Evolutionary conservation across 2,329 filamentous ascomycete genomes (phyloP), one percentile per base, ranked within the genome.

Genomic region (Apiospora hydei): DNA sequence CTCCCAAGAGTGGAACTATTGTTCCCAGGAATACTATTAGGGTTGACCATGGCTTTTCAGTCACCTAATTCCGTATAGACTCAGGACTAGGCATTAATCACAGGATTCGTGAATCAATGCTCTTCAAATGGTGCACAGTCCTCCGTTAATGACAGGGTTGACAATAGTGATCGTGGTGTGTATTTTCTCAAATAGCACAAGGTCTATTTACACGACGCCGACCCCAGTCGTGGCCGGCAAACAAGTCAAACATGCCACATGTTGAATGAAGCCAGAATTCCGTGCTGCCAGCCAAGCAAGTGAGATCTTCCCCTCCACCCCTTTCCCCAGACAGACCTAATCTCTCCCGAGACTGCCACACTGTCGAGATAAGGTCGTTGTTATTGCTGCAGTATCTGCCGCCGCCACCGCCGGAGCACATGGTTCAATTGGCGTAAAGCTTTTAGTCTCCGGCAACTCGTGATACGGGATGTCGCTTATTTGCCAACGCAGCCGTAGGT

Each of bases 91-190:
- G n/a, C n/a, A n/a, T n/a, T n/a, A n/a, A n/a, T n/a, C n/a, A n/a
- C n/a, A n/a, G n/a, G n/a, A n/a, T n/a, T n/a, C n/a, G n/a, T n/a
- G n/a, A n/a, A n/a, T n/a, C n/a, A 18, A 46, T 3, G 44, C 14
- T 4, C 44, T 18, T 6, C 8, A 47, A 21, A 5, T 16, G 46
- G 18, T 47, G 46, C 46, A 47, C 7, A n/a, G 18, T 21, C 16
- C 1, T n/a, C 2, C 2, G 18, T 1, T 4, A 10, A 10, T 21
- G 21, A n/a, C 4, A 47, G 5, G 2, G 6, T 47, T 6, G 8
- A 47, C 21, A 47, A 18, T 47, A 47, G 21, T 49, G 46, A 49
- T n/a, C 46, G 46, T 49, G 46, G 14, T 21, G 46, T 47, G 21
- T 49, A 49, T 49, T 49, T n/a, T 10, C 21, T 49, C 21, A n/a